Evolutionary conservation across 2,329 filamentous ascomycete species (phyloP).

Genomic region (Fusarium armeniacum): DNA sequence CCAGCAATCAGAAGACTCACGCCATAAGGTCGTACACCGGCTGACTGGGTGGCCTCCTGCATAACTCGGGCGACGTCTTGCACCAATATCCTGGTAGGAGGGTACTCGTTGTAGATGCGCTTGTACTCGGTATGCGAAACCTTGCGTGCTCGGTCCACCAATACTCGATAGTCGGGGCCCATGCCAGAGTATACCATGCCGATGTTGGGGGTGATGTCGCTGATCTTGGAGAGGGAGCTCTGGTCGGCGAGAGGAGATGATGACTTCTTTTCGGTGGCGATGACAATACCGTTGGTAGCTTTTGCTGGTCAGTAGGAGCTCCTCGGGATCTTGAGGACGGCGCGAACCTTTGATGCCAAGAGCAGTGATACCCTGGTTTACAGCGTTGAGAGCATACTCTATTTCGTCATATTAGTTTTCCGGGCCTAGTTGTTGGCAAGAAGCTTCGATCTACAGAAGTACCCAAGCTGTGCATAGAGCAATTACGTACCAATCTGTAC

Average conservation of each 20-base stretch:
- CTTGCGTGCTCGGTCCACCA: constrained; percentile 98
- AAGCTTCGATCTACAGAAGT: not conserved
- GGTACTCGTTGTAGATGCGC: constrained; percentile 99
- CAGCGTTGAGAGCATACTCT: constrained; percentile 99
- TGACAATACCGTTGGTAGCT: constrained; percentile 99
- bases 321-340: constrained; percentile 7
- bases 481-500: constrained; percentile 85
- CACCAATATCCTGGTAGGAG: constrained; percentile 98
- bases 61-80: constrained; percentile 98
- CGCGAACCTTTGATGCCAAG: constrained; percentile 94
- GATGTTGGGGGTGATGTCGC: constrained; percentile 97
- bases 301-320: constrained; percentile 41
- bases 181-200: constrained; percentile 99
- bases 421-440: not conserved
- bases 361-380: constrained; percentile 98
- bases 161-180: constrained; percentile 97
- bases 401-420: constrained; percentile 41
- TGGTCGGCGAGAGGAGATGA: constrained; percentile 97
- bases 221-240: constrained; percentile 95
- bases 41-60: constrained; percentile 98
- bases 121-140: constrained; percentile 99
- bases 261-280: constrained; percentile 99
- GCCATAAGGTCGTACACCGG: constrained; percentile 96
- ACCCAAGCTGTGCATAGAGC: constrained; percentile 7
- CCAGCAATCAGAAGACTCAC: constrained; percentile 95